Evolutionary conservation across 2,329 filamentous ascomycete genomes (phyloP), one percentile per base, ranked within the genome.

Genomic region (Blumeriella jaapii): DNA sequence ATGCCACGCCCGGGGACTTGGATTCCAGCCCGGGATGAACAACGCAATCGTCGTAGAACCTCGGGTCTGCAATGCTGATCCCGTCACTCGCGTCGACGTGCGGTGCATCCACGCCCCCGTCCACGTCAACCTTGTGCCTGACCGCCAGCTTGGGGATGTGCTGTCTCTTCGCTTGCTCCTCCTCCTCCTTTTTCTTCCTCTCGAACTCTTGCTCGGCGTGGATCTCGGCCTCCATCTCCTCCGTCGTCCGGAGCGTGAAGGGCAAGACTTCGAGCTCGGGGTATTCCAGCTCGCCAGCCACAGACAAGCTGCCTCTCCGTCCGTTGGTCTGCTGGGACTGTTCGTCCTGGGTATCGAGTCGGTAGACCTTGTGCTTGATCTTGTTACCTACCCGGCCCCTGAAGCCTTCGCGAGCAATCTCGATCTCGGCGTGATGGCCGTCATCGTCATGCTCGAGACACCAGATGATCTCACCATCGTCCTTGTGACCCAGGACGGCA

Each of bases 181-280:
- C 35, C 19, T 30, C 17, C 13, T 36, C 22, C 19, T 29, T 26
- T 12, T 29, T n/a, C 13, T 30, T 29, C 25, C 16, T 29, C 15
- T 35, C 28, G 23, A 16, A 32, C 15, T 31, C 23, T 25, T 25
- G 34, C 35, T 46, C 29, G 28, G 29, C 29, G 9, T 34, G 19
- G 12, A 34, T 29, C 15, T 37, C 35, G 12, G 28, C 20, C 17
- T 37, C 31, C 6, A 38, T 35, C 14, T 45, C 29, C n/a, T 36
- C 40, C 5, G 9, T 25, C 16, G 39, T 39, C 12, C 39, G 41
- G 2, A 41, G 31, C 0, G 44, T 39, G 28, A 49, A 29, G 5
- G 48, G 45, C 9, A 55, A 26, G 5, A 54, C 39, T 23, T 56
- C 53, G 16, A 54, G 32, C 23, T 56, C 51, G 0, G 52, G 51